phyloP scores from a whole-genome alignment of 352 stramenopile genomes.

The Pythium sp. region DNA sequence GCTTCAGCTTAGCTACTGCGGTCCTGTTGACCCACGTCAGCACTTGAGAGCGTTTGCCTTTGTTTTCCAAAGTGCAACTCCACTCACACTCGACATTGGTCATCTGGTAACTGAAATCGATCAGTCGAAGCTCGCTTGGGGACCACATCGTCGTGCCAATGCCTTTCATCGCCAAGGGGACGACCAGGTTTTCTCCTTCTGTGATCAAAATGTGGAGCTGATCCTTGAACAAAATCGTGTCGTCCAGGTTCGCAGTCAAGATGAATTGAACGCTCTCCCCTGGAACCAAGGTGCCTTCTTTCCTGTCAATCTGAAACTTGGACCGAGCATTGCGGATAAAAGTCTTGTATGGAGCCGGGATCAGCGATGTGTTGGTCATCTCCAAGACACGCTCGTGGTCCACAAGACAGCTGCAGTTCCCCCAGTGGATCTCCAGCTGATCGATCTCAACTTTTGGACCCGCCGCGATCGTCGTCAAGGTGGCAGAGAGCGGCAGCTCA shows the following conservation, averaged over 20 bases:
- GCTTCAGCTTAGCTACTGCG: constrained; percentile 30
- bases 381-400: constrained; percentile 68
- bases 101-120: constrained; percentile 93
- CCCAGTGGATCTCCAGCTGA: constrained; percentile 85
- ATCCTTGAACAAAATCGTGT: constrained; percentile 91
- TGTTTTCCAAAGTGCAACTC: constrained; percentile 95
- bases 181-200: constrained; percentile 88
- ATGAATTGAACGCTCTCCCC: constrained; percentile 68
- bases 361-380: constrained; percentile 89
- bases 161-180: constrained; percentile 90
- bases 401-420: constrained; percentile 87
- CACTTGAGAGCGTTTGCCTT: constrained; percentile 89
- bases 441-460: constrained; percentile 88
- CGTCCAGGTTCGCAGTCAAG: constrained; percentile 91
- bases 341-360: constrained; percentile 89
- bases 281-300: constrained; percentile 85
- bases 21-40: constrained; percentile 93
- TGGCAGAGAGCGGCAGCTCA: constrained; percentile 87
- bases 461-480: constrained; percentile 75
- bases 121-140: constrained; percentile 76
- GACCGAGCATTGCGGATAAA: constrained; percentile 92
- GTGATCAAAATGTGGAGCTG: constrained; percentile 92
- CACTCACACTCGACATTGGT: constrained; percentile 88
- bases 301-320: constrained; percentile 90
- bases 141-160: constrained; percentile 94